These are phyloP conservation scores for Flaveria sonorensis DNA, from an alignment of 129 eudicot species.

Conservation along the genomic window DNA sequence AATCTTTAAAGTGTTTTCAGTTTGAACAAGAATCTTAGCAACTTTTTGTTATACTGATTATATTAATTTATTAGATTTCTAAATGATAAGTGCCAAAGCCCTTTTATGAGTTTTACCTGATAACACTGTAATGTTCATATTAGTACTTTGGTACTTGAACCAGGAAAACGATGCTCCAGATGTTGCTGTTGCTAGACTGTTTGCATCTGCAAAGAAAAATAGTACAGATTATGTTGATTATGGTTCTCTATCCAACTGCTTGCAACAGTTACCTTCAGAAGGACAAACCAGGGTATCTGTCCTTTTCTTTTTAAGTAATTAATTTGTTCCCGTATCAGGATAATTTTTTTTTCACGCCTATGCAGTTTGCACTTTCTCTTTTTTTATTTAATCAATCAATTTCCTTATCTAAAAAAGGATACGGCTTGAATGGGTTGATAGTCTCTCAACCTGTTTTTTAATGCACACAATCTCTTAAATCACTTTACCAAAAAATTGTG, in stretches of 20 bases:
- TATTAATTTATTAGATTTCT: not conserved
- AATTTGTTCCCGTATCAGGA: not conserved
- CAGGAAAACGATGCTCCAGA: conserved; percentile 86
- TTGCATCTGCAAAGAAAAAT: conserved; percentile 69
- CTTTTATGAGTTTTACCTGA: conserved; percentile 10
- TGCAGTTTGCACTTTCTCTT: conserved; percentile 11
- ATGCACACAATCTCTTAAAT: not conserved
- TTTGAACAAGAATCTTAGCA: not conserved
- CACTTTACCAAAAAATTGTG: not conserved
- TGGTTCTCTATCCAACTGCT: conserved; percentile 62
- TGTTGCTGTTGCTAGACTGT: conserved; percentile 79
- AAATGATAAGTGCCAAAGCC: not conserved
- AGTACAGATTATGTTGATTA: conserved; percentile 44
- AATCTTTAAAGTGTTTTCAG: conserved; percentile 7
- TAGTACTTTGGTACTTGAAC: conserved; percentile 26
- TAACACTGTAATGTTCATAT: conserved; percentile 15
- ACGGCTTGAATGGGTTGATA: not conserved
- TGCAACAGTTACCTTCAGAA: conserved; percentile 83
- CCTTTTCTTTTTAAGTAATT: conserved; percentile 2
- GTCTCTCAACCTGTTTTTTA: not conserved
- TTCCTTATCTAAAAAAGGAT: conserved; percentile 7
- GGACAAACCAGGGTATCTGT: conserved; percentile 67
- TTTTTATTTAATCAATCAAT: not conserved
- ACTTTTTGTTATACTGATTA: not conserved
- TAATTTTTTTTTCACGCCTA: not conserved